phyloP scores from a whole-genome alignment of 306 rosid species.

The Inga leiocalycina region DNA sequence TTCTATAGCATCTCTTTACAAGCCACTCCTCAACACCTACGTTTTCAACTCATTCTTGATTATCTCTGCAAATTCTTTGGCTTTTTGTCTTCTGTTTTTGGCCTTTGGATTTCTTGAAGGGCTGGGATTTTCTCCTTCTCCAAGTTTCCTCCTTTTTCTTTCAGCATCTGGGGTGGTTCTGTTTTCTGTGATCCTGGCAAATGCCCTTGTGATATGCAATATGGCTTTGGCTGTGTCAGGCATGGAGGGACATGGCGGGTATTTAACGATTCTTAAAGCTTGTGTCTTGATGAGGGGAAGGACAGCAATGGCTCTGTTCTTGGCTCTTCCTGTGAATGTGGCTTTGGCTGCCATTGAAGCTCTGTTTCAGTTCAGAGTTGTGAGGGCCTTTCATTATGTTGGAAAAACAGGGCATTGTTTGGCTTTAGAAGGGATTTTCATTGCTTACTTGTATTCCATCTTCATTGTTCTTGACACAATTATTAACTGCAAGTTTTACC shows the following conservation, averaged over 20 bases:
- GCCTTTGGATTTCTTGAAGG: constrained; percentile 62
- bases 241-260: constrained; percentile 68
- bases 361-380: constrained; percentile 76
- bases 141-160: constrained; percentile 43
- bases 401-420: constrained; percentile 43
- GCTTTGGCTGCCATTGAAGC: constrained; percentile 80
- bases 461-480: constrained; percentile 73
- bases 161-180: constrained; percentile 76
- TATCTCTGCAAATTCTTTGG: constrained; percentile 75
- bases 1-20: constrained; percentile 53
- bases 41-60: constrained; percentile 66
- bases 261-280: constrained; percentile 68
- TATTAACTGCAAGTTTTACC: constrained; percentile 69
- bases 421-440: constrained; percentile 66
- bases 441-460: constrained; percentile 79
- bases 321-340: constrained; percentile 72
- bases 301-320: constrained; percentile 66
- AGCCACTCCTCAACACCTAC: constrained; percentile 61
- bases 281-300: constrained; percentile 73
- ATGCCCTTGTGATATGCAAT: constrained; percentile 70
- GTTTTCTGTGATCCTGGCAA: constrained; percentile 86
- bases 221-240: constrained; percentile 74
- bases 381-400: constrained; percentile 44
- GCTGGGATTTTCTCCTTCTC: constrained; percentile 48
- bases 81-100: constrained; percentile 63